Evolutionary conservation across 495 filamentous ascomycete species (phyloP).

Genomic region (Penicillium cinerascens): DNA sequence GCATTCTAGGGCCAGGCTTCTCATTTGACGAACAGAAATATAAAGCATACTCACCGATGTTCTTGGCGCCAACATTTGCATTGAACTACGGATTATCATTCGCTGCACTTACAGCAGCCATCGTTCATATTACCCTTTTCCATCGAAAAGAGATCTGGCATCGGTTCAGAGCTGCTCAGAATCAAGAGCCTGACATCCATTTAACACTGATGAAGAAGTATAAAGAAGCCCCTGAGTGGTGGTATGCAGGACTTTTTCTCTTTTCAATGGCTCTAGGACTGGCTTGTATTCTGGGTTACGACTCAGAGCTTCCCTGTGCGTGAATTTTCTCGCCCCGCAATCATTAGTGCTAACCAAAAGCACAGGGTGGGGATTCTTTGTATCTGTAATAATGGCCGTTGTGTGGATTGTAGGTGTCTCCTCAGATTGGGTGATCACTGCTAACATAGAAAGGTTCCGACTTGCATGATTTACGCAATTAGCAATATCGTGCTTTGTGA

Average conservation of each 20-base stretch:
- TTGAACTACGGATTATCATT: constrained; percentile 61
- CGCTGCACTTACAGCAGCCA: constrained; percentile 53
- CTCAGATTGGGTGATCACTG: background rate
- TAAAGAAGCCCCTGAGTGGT: constrained; percentile 25
- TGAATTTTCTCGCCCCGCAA: background rate
- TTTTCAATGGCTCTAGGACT: constrained; percentile 50
- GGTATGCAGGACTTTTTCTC: constrained; percentile 20
- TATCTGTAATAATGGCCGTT: constrained; percentile 37
- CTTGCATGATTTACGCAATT: constrained; percentile 46
- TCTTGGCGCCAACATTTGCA: constrained; percentile 60
- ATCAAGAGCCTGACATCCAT: constrained; percentile 49
- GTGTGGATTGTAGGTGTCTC: constrained; percentile 21
- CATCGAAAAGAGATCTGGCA: constrained; percentile 56
- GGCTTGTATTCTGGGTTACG: constrained; percentile 51
- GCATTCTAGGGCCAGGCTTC: constrained; percentile 47
- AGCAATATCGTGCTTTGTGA: constrained; percentile 47
- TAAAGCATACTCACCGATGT: constrained; percentile 59
- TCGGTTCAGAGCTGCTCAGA: constrained; percentile 48
- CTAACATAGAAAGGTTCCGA: constrained; percentile 18
- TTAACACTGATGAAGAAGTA: constrained; percentile 25
- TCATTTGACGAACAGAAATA: constrained; percentile 54
- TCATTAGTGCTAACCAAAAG: background rate
- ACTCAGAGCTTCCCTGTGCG: constrained; percentile 49
- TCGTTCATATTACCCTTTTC: constrained; percentile 56
- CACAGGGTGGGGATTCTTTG: constrained; percentile 56